Conservation (phyloP, 305 asterid genomes). For the Lippia alba region DNA sequence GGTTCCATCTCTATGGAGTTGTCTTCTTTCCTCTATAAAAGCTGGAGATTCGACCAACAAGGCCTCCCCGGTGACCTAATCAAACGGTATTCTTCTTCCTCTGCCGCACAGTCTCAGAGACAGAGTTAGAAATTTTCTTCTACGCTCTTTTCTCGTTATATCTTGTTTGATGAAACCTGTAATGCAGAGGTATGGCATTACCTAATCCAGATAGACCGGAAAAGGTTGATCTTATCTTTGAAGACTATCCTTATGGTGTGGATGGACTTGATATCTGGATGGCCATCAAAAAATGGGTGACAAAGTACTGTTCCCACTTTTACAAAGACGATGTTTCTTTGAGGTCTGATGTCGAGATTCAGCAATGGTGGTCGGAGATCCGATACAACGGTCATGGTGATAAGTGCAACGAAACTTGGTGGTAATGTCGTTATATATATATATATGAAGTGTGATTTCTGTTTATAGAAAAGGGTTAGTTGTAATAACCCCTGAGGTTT, state of each 20-base stretch:
- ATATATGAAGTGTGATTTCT: background rate
- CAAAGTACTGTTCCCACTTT: conserved; percentile 43
- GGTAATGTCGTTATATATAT: conserved; percentile 27
- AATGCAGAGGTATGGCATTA: conserved; percentile 54
- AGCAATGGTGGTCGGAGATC: conserved; percentile 62
- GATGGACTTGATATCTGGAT: conserved; percentile 63
- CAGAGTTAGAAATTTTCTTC: background rate
- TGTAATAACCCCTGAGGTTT: too few relatives aligned
- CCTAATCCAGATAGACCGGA: conserved; percentile 40
- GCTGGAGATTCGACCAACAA: conserved; percentile 66
- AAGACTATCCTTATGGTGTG: conserved; percentile 58
- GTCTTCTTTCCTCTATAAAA: conserved; percentile 49
- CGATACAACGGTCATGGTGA: conserved; percentile 54
- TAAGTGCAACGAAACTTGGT: conserved; percentile 48
- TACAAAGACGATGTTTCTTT: conserved; percentile 47
- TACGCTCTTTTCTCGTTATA: too few relatives aligned
- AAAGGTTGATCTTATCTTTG: conserved; percentile 51
- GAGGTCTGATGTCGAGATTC: conserved; percentile 48
- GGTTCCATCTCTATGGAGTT: conserved; percentile 52
- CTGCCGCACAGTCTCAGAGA: background rate
- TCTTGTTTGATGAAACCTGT: conserved; percentile 17
- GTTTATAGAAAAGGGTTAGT: background rate
- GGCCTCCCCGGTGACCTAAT: conserved; percentile 57
- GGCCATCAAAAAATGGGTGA: conserved; percentile 54
- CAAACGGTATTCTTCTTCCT: conserved; percentile 44